Base-by-base conservation (phyloP, 2,329 filamentous ascomycete genomes). In the Fusarium xyrophilum region DNA sequence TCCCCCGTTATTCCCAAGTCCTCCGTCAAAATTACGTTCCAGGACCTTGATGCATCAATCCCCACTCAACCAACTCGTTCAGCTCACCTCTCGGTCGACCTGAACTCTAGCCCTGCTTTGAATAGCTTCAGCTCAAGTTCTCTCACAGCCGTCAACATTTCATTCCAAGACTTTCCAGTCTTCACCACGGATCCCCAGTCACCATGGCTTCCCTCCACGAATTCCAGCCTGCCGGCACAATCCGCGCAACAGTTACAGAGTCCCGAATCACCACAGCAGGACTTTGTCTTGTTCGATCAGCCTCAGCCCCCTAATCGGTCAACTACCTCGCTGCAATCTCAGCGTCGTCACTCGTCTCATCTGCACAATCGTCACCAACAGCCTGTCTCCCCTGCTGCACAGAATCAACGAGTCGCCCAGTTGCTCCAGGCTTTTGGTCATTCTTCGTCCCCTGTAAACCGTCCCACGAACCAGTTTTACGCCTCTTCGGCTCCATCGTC, bases 111-210 rank as follows among this genome's bases (percentile, higher is more conserved):
- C 84, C 81, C 82, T 81, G 86, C 87, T 85, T 80, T 82, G 78
- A 76, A 76, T 77, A 84, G 83, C 84, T 82, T 79, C 82, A 82
- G 84, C 86, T 82, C 80, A 73, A 86, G 85, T 87, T 86, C 82
- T 82, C 79, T 78, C 75, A 79, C 77, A 76, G 84, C 84, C 83
- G 81, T 82, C 81, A 88, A 82, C 82, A 88, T 88, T 86, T 79
- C 84, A 82, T 79, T 81, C 77, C 86, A 84, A 88, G 89, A 90
- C 87, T 87, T 85, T 74, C 77, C 84, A 87, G 89, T 91, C 89
- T 90, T 90, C 90, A 93, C 86, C 86, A 93, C 91, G 91, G 91
- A 91, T 92, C 87, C 88, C 80, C 85, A 85, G 82, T 88, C 88
- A 93, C 75, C 86, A 94, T 94, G 91, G 91, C 90, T 86, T 89